phyloP scores from a whole-genome alignment of 441 rosid species.

The Sinapis alba region DNA sequence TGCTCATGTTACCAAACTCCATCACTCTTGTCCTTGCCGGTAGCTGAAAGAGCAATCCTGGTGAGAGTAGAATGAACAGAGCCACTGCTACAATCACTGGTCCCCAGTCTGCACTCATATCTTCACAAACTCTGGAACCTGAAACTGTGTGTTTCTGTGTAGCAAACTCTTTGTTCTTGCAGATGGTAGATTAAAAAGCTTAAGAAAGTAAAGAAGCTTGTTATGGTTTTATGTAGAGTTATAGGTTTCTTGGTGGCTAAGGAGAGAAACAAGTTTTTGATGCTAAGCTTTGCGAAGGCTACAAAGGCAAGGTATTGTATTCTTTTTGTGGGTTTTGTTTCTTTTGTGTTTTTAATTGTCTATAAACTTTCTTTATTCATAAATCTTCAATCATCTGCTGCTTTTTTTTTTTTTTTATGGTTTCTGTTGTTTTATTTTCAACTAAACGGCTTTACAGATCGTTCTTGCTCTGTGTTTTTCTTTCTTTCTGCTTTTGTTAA shows the following conservation, averaged over 20 bases:
- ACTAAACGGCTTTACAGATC: conserved; percentile 34
- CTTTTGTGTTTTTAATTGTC: neutral
- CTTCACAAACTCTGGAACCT: neutral
- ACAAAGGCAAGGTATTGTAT: conserved; percentile 41
- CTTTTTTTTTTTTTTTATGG: conserved; percentile 18
- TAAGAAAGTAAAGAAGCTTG: conserved; percentile 22
- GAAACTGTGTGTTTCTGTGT: conserved; percentile 6
- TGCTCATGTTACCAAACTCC: conserved; percentile 94
- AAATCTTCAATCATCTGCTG: conserved; percentile 26
- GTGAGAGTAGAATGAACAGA: conserved; percentile 80
- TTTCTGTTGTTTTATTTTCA: conserved; percentile 15
- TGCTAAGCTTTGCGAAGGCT: conserved; percentile 40
- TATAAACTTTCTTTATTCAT: conserved; percentile 8
- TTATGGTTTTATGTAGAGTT: conserved; percentile 38
- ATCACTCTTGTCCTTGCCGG: conserved; percentile 76
- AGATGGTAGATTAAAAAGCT: conserved; percentile 16
- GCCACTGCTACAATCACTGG: conserved; percentile 73
- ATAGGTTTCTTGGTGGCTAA: conserved; percentile 42
- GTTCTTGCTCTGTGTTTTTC: conserved; percentile 17
- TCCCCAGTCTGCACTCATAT: conserved; percentile 83
- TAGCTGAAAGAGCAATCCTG: conserved; percentile 86
- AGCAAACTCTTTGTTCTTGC: neutral
- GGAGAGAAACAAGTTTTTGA: conserved; percentile 32
- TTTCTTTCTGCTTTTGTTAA: conserved; percentile 25
- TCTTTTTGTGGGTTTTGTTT: conserved; percentile 29